A percentile compares a stretch with the other conserved stretches of the same genome.
These are phyloP conservation scores for Eudorina sp. DNA, from an alignment of 139 green algal species.

Conservation along the genomic window DNA sequence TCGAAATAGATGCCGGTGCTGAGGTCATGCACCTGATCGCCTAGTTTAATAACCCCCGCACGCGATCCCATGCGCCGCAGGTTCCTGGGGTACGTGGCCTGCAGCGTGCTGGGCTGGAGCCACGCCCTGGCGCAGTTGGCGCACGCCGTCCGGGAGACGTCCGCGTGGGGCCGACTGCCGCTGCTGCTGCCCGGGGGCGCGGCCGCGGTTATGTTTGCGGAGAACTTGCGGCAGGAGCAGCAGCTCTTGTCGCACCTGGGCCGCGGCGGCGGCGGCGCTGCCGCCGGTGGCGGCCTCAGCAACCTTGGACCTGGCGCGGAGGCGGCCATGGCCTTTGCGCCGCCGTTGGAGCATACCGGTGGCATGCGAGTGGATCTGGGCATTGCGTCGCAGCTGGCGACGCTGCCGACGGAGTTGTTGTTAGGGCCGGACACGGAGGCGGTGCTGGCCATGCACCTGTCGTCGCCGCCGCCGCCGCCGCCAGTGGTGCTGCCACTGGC, in stretches of 20 bases:
- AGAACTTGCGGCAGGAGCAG: background rate
- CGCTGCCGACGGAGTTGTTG: background rate
- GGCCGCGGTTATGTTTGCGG: background rate
- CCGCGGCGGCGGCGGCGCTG: too few relatives aligned
- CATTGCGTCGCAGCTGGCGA: background rate
- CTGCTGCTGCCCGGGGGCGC: conserved; percentile 14
- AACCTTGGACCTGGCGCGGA: too few relatives aligned
- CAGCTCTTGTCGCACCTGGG: too few relatives aligned
- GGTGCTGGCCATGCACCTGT: background rate
- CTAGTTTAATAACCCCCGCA: too few relatives aligned
- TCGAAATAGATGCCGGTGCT: too few relatives aligned
- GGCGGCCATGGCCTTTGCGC: background rate
- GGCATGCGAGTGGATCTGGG: background rate
- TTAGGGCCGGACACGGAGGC: background rate
- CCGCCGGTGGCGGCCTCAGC: too few relatives aligned
- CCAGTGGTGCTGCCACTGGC: background rate
- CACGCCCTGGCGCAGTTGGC: background rate
- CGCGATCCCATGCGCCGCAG: too few relatives aligned
- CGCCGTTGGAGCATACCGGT: background rate
- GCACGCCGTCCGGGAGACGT: background rate
- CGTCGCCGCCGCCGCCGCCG: background rate
- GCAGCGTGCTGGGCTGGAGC: conserved; percentile 41
- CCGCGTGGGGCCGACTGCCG: background rate
- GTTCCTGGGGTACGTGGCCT: conserved; percentile 44
- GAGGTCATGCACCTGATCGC: too few relatives aligned